Evolutionary conservation across 192 early-diverging fungal species (phyloP), one percentile per base, ranked within the genome.

Genomic region (Coemansia sp.): DNA sequence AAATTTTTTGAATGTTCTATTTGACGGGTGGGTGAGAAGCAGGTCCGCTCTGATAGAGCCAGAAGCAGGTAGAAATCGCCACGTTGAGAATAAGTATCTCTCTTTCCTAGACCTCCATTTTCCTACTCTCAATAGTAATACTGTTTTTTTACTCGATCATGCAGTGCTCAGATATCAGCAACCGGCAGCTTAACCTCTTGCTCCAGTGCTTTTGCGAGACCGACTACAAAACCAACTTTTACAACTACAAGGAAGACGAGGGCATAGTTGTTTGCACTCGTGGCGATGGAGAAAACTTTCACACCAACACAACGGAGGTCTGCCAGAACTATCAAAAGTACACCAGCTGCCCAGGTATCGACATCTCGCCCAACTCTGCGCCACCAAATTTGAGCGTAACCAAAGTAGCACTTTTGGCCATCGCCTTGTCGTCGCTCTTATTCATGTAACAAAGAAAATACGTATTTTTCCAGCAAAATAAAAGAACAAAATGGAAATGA

Each of bases 121-220:
- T 11, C 34, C 34, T 35, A 8, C 34, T 34, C 34, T 6, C 32
- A 30, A 24, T 24, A 37, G 16, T 39, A 64, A 45, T 44, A 47
- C 11, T 24, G 22, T 24, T 30, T 49, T 41, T 47, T 13, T 37
- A 50, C 11, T 10, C 49, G 22, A 47, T 3, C 12, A 59, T 75
- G 47, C 61, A 75, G 69, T 81, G 78, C 64, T 72, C 78, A 1
- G 78, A 81, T 61, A 81, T 81, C 47, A 73, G 70, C 70, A 9
- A 59, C 12, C 59, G 70, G 59, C 78, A 81, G 61, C 78, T 73
- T 18, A 20, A 30, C 5, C 61, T 81, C 27, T 50, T 81, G 45
- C 71, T 81, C 52, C 78, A 81, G 58, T 81, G 78, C 67, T 81
- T 69, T 68, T 81, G 78, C 70, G 68, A 81, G 59, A 81, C 78